Base-by-base conservation (phyloP, 2,329 filamentous ascomycete genomes). In the Intubia oerlemansii region DNA sequence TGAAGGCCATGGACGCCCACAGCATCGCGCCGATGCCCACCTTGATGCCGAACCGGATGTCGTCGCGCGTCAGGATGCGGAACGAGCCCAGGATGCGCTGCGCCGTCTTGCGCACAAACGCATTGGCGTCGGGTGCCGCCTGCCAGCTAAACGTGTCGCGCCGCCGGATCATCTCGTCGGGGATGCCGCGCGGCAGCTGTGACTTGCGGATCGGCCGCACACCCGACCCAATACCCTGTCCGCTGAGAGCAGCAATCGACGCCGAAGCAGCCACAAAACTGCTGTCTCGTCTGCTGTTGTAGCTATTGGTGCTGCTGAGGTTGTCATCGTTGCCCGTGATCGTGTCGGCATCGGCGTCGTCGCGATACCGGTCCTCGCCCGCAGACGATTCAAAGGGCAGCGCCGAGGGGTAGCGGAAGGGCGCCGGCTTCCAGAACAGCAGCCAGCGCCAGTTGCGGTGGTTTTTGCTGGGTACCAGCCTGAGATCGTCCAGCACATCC, bases 21-120 rank as follows among this genome's bases (percentile, higher is more conserved):
- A 93, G 51, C 5, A 82, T 66, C 10, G 88, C 88, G 14, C 88
- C 88, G 23, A 85, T 65, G 22, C 85, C 85, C 30, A 95, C 85
- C 48, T 98, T 98, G 45, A 91, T 65, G 5, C 84, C 84, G 44
- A 91, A 95, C 26, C 63, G 57, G 30, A 74, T 56, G 27, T 69
- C 65, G 34, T 69, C 63, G 20, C 62, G 52, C 5, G 54, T 51
- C 6, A 68, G 39, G 25, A 59, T 56, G 8, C 60, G 54, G 25
- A 62, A 42, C 11, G 54, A 42, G 5, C 46, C 45, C 12, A 68
- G 49, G 8, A 60, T 36, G 28, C 39, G 44, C 30, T 64, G 56
- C 0, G 63, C 66, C 1, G 53, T 22, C 2, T 40, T 45, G 10
- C 57, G 53, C 34, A 58, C 49, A 11, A 59, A 27, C 14, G 41